phyloP scores from a whole-genome alignment of 1,284 basidiomycete species.

The Boletus smithii region DNA sequence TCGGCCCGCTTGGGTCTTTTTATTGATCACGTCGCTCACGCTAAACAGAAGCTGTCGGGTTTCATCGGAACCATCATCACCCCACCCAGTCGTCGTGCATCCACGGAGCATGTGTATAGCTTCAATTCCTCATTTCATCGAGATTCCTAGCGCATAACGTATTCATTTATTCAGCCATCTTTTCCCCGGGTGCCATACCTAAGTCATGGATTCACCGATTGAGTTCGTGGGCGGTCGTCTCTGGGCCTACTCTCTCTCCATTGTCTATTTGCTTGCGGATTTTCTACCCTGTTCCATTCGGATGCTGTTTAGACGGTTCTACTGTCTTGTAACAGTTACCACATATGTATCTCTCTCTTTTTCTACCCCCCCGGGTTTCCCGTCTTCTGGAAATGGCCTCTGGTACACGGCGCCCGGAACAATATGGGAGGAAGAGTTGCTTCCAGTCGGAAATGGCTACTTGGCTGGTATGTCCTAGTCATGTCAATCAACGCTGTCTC shows the following conservation, averaged over 20 bases:
- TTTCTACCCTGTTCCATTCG: constrained; percentile 21
- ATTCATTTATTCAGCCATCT: neutral
- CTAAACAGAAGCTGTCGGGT: neutral
- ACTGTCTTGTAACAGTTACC: constrained; percentile 22
- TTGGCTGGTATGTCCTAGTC: constrained; percentile 49
- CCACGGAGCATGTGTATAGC: neutral
- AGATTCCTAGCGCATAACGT: neutral
- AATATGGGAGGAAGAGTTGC: constrained; percentile 55
- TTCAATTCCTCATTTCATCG: neutral
- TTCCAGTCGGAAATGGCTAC: constrained; percentile 73
- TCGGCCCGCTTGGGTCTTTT: neutral
- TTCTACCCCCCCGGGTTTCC: constrained; percentile 51
- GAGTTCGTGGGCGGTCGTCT: constrained; percentile 18
- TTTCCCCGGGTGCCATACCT: neutral
- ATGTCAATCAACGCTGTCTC: neutral
- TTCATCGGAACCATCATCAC: neutral
- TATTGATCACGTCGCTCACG: neutral
- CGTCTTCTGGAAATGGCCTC: constrained; percentile 65
- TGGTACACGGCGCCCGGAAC: constrained; percentile 59
- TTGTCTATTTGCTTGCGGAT: constrained; percentile 13
- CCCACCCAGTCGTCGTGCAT: neutral
- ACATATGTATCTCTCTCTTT: constrained; percentile 17
- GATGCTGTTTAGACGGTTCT: constrained; percentile 19
- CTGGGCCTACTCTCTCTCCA: constrained; percentile 18
- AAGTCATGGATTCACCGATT: constrained; percentile 23